Evolutionary conservation across 2,329 filamentous ascomycete species (phyloP).

Genomic region (Colletotrichum abscissum): DNA sequence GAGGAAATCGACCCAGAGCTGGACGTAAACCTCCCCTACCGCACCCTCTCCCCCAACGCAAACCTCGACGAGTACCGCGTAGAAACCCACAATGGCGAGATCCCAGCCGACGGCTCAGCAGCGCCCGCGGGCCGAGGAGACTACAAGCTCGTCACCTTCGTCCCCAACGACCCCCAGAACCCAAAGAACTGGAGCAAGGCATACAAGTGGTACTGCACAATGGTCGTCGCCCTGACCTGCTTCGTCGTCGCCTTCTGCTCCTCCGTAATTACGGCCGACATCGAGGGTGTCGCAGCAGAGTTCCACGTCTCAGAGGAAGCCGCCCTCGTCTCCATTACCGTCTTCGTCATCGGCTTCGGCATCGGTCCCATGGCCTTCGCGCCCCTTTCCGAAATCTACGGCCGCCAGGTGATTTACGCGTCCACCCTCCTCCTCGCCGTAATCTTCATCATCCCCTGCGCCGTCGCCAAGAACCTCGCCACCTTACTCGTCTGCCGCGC

Average conservation of each 20-base stretch:
- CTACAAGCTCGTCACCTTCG: slow-evolving; percentile 73
- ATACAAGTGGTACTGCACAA: slow-evolving; percentile 86
- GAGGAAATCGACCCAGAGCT: slow-evolving; percentile 52
- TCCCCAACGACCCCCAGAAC: slow-evolving; percentile 77
- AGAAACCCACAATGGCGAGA: slow-evolving; percentile 71
- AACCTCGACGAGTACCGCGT: slow-evolving; percentile 75
- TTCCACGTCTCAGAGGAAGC: slow-evolving; percentile 80
- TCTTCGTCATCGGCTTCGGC: slow-evolving; percentile 87
- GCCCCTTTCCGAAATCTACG: slow-evolving; percentile 80
- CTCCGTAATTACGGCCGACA: slow-evolving; percentile 82
- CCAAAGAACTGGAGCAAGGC: slow-evolving; percentile 87
- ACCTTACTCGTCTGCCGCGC: slow-evolving; percentile 81
- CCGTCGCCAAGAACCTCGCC: slow-evolving; percentile 78
- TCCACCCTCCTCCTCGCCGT: slow-evolving; percentile 77
- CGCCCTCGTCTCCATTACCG: slow-evolving; percentile 75
- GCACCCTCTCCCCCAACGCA: slow-evolving; percentile 69
- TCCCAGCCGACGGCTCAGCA: slow-evolving; percentile 53
- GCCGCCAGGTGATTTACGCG: slow-evolving; percentile 77
- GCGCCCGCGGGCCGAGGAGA: slow-evolving; percentile 34
- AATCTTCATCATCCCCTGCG: slow-evolving; percentile 84
- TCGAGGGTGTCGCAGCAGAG: slow-evolving; percentile 70
- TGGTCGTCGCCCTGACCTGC: slow-evolving; percentile 82
- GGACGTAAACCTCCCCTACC: slow-evolving; percentile 71
- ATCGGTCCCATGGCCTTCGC: slow-evolving; percentile 85
- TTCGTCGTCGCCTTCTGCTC: slow-evolving; percentile 80